These are phyloP conservation scores for Scleroderma citrinum DNA, from an alignment of 768 basidiomycete genomes.

Conservation along the genomic window DNA sequence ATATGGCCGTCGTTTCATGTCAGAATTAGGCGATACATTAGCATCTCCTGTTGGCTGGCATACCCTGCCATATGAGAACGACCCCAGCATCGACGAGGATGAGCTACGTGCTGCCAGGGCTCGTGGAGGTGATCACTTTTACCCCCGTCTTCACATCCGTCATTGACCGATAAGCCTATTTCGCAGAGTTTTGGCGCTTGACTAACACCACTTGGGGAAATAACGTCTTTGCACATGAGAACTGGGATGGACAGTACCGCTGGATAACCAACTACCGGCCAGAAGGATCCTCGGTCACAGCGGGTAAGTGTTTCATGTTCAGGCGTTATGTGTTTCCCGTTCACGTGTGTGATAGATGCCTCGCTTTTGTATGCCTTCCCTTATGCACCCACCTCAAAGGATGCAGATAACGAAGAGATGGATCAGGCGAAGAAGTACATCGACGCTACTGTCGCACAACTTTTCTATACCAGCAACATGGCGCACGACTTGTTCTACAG, in stretches of 20 bases:
- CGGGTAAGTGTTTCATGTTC: background rate
- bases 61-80: conserved; percentile 61
- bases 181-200: conserved; percentile 44
- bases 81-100: conserved; percentile 40
- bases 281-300: conserved; percentile 29
- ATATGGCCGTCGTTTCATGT: conserved; percentile 32
- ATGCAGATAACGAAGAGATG: conserved; percentile 46
- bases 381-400: conserved; percentile 64
- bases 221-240: conserved; percentile 93
- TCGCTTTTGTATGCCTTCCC: conserved; percentile 54
- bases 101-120: conserved; percentile 9
- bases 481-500: conserved; percentile 81
- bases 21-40: conserved; percentile 66
- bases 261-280: conserved; percentile 80
- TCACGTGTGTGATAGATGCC: background rate
- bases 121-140: conserved; percentile 6
- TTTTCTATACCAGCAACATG: conserved; percentile 84
- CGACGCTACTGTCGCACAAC: conserved; percentile 79
- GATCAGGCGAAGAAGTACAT: conserved; percentile 77
- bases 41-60: conserved; percentile 96
- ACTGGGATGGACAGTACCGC: conserved; percentile 68
- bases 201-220: conserved; percentile 84
- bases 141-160: background rate
- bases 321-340: background rate
- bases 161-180: conserved; percentile 15